Evolutionary conservation across 2,329 filamentous ascomycete genomes (phyloP), one percentile per base, ranked within the genome.

Genomic region (Tolypocladium tundrense): DNA sequence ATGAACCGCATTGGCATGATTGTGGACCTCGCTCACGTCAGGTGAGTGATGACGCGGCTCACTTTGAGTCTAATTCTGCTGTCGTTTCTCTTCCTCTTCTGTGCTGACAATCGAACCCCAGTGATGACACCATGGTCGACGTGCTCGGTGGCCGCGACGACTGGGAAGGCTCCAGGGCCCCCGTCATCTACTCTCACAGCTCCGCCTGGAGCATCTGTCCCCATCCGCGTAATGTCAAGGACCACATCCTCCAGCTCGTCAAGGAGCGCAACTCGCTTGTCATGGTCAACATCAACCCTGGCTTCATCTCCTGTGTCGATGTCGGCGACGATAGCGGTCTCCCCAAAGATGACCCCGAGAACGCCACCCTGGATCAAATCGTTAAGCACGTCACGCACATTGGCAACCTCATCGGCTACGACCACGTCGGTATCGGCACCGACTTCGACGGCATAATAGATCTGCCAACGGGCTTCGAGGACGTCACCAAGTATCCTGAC

Each of bases 1-100:
- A 97, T 97, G 92, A 97, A 97, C 70, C 83, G 93, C 3, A 77
- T 97, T 2, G 93, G 93, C 33, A 91, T 97, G 86, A 85, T 97
- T n/a, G 88, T 97, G 45, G 93, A 97, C 69, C 79, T 97, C 41
- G 82, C 88, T 8, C 93, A 97, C 70, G 77, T 78, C 5, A 83
- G 73, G 73, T 73, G 58, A 57, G 63, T 57, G 45, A 56, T 50
- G 13, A 24, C 19, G 9, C 39, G 10, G 19, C 2, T 42, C 35
- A 31, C 37, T 9, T 33, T 8, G 5, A 21, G 10, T 13, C 8
- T 2, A 11, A 2, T 10, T 16, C 40, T 58, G 39, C 31, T 21
- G 10, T n/a, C 3, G n/a, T 19, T 5, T 27, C 9, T 9, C 45
- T 51, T n/a, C 24, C 7, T 48, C 42, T 24, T 14, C 42, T 50